Evolutionary conservation across 345 rosid genomes (phyloP), one percentile per base, ranked within the genome.

Genomic region (Pugionium dolabratum): DNA sequence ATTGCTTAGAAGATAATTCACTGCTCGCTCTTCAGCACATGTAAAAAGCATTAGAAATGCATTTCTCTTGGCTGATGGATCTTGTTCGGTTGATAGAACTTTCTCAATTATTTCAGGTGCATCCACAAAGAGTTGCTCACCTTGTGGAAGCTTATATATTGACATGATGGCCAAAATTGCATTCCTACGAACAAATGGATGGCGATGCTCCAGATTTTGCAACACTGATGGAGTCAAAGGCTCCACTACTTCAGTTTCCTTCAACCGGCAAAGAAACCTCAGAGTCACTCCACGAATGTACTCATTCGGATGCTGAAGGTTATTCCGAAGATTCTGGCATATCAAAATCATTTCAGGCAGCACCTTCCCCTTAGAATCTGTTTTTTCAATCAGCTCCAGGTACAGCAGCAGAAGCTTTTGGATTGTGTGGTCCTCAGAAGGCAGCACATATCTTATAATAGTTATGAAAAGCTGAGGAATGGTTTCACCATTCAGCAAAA

Each of bases 381-480:
- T 84, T 77, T 86, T 87, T 44, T 90, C 95, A 54, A 85, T 90
- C 70, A 90, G 75, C 85, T 90, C 97, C 77, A 90, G 75, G 75
- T 90, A 90, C 35, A 87, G 65, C 64, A 90, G 86, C 75, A 90
- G 78, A 7, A 90, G 80, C 75, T 87, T 90, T 66, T 90, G 97
- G 72, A 90, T 65, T 4, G 90, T 87, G 82, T 90, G 97, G 80
- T 90, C 97, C 73, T 90, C 97, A 40, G 88, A 84, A 49, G 97
- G 90, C 46, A 90, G 79, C 67, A 90, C 97, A 71, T 85, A 87
- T 77, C 97, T 74, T 60, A 90, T 84, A 75, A 90, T 87, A 35
- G 97, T 87, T 69, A 90, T 90, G 81, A 90, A 90, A n/a, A 90
- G 92, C 64, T 87, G 95, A 7, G 97, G 97, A 48, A 90, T 81